phyloP scores from a whole-genome alignment of 306 rosid genomes.

The Prunus fruticosa region DNA sequence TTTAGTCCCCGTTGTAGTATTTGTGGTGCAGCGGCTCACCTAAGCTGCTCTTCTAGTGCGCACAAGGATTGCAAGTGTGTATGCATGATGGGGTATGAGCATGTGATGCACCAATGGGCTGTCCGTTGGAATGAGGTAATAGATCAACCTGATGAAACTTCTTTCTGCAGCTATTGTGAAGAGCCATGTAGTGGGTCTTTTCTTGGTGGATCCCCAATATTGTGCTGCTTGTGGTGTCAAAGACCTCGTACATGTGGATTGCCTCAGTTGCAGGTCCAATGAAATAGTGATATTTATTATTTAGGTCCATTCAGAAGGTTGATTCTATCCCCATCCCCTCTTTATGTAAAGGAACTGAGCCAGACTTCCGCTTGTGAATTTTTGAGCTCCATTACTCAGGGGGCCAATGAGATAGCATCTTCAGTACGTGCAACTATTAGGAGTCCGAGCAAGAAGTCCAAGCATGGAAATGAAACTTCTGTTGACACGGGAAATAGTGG shows the following conservation, averaged over 20 bases:
- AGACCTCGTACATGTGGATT: constrained; percentile 88
- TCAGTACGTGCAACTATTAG: constrained; percentile 87
- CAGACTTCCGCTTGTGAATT: constrained; percentile 56
- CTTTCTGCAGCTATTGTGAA: constrained; percentile 91
- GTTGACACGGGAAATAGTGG: constrained; percentile 62
- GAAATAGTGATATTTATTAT: constrained; percentile 91
- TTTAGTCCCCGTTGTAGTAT: constrained; percentile 70
- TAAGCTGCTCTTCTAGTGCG: constrained; percentile 74
- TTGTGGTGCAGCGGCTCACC: constrained; percentile 92
- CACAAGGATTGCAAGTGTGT: constrained; percentile 94
- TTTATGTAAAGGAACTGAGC: constrained; percentile 67
- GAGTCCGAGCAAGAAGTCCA: constrained; percentile 77
- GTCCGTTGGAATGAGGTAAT: constrained; percentile 89
- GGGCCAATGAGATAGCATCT: constrained; percentile 97
- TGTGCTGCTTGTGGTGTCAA: constrained; percentile 99
- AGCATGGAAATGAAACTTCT: constrained; percentile 58
- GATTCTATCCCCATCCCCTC: constrained; percentile 60
- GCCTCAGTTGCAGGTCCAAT: constrained; percentile 70
- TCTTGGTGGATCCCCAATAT: constrained; percentile 96
- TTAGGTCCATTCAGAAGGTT: constrained; percentile 83
- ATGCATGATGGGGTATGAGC: constrained; percentile 78
- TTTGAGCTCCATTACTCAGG: constrained; percentile 91
- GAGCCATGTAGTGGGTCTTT: constrained; percentile 92
- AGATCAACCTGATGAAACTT: constrained; percentile 78
- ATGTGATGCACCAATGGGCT: constrained; percentile 92